Conservation (phyloP, 208 protist genomes). For the Novymonas esmeraldas region DNA sequence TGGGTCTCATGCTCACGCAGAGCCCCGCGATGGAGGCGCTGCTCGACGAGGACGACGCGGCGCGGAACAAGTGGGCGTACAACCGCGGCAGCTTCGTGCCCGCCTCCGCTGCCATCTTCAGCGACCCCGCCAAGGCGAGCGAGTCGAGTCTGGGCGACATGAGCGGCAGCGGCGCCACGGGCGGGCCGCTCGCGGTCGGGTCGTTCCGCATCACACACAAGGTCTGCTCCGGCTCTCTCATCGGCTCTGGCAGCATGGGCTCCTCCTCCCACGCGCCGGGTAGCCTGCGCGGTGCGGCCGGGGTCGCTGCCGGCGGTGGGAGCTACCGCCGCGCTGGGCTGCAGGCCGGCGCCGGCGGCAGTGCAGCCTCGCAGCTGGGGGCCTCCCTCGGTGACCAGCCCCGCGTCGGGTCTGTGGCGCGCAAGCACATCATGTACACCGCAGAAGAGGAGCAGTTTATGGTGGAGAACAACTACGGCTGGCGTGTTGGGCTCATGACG, state of each 20-base stretch:
- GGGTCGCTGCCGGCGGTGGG: neutral
- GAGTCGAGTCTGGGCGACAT: constrained; percentile 25
- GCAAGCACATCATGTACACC: constrained; percentile 77
- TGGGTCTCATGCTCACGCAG: constrained; percentile 83
- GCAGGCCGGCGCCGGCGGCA: constrained; percentile 16
- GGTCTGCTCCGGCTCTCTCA: constrained; percentile 24
- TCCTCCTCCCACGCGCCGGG: constrained; percentile 26
- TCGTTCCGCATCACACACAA: constrained; percentile 52
- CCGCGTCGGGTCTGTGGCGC: constrained; percentile 77
- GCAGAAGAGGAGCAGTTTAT: constrained; percentile 82
- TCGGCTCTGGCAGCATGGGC: constrained; percentile 20
- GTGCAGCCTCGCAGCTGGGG: constrained; percentile 37
- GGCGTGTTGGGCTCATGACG: constrained; percentile 91
- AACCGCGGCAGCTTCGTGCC: constrained; percentile 82
- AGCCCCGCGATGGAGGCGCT: constrained; percentile 89
- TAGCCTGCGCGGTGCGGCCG: constrained; percentile 16
- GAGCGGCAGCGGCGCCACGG: constrained; percentile 2
- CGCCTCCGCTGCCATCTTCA: constrained; percentile 46
- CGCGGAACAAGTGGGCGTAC: constrained; percentile 74
- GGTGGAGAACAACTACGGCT: constrained; percentile 80
- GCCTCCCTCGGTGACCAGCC: constrained; percentile 52
- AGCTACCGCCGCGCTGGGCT: constrained; percentile 33
- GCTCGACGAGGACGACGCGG: constrained; percentile 72
- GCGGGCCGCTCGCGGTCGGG: constrained; percentile 29
- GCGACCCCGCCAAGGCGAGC: constrained; percentile 20